Evolutionary conservation across 2,329 filamentous ascomycete species (phyloP), one percentile per base, ranked within the genome.

Genomic region (Fusarium stilboides): DNA sequence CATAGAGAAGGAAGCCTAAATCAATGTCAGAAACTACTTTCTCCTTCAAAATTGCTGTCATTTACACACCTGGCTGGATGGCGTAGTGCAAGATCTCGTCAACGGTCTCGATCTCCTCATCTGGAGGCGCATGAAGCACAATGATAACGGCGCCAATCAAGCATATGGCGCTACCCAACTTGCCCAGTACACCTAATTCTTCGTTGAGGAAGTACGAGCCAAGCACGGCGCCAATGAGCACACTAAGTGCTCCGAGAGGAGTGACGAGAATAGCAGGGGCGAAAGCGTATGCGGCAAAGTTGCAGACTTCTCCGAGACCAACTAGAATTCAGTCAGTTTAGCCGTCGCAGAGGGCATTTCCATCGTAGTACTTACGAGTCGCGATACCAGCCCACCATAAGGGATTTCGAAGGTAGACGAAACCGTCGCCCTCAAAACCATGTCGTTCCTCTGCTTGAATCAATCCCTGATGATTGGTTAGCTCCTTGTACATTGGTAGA

Each of bases 211-310:
- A 97, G 80, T 99, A 98, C 68, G 96, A 94, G 51, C 96, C 95
- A 60, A 99, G 83, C 31, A 99, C 94, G 20, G 96, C 94, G 70
- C 94, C 96, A 76, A 99, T 98, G 70, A 99, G 85, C 60, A 99
- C 97, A 77, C 93, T 96, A 67, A 99, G 86, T 57, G 96, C 96
- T 65, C 96, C 96, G 24, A 99, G 85, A 26, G 96, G 96, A 7
- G 96, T 99, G 40, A 99, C 96, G 54, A 99, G 87, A 80, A 99
- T 99, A n/a, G 96, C 97, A 40, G 96, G 96, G 71, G 96, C 96
- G 81, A 98, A 99, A 9, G 96, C 96, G 79, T 99, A 99, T 66
- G 96, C 96, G 51, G 94, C 94, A 79, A 99, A 99, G 81, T 99
- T 99, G 82, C 94, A 97, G 61, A 98, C 85, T 82, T 99, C 96